A percentile compares a stretch with the other conserved stretches of the same genome.
phyloP scores from a whole-genome alignment of 129 eudicot genomes.

The Arctium minus region DNA sequence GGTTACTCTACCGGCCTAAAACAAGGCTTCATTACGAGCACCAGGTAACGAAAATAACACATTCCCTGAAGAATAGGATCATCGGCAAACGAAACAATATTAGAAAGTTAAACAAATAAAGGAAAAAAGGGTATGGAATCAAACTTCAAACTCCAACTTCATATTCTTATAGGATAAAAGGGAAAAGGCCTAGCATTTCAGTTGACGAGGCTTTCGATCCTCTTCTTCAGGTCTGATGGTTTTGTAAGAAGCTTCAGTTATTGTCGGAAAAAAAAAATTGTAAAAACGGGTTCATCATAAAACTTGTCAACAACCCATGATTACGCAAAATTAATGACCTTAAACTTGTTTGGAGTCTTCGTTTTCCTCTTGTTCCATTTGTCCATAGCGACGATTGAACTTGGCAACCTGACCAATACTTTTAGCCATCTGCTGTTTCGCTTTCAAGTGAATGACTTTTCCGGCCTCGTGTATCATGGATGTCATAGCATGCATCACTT shows the following conservation, averaged over 20 bases:
- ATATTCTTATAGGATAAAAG: neutral
- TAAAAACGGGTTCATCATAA: neutral
- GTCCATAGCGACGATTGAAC: conserved; percentile 57
- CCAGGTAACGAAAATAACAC: too few species aligned
- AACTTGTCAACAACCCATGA: neutral
- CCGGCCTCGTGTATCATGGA: conserved; percentile 53
- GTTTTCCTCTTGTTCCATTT: conserved; percentile 32
- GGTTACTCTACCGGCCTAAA: too few species aligned
- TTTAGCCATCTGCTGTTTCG: conserved; percentile 60
- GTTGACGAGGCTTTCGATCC: conserved; percentile 90
- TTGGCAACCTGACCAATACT: conserved; percentile 60
- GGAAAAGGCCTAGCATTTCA: conserved; percentile 13
- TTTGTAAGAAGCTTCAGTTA: conserved; percentile 95
- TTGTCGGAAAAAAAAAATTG: neutral
- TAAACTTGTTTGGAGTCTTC: conserved; percentile 7
- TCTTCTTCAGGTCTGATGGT: conserved; percentile 92
- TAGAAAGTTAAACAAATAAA: neutral
- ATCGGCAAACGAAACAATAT: too few species aligned
- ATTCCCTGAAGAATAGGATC: too few species aligned
- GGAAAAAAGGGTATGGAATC: too few species aligned
- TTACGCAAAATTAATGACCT: neutral
- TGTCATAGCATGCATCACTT: conserved; percentile 58
- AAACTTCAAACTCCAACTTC: too few species aligned
- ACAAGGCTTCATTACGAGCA: too few species aligned
- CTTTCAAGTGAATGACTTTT: conserved; percentile 65